Base-by-base conservation (phyloP, 208 protist species). In the Sergeia podlipaevii region DNA sequence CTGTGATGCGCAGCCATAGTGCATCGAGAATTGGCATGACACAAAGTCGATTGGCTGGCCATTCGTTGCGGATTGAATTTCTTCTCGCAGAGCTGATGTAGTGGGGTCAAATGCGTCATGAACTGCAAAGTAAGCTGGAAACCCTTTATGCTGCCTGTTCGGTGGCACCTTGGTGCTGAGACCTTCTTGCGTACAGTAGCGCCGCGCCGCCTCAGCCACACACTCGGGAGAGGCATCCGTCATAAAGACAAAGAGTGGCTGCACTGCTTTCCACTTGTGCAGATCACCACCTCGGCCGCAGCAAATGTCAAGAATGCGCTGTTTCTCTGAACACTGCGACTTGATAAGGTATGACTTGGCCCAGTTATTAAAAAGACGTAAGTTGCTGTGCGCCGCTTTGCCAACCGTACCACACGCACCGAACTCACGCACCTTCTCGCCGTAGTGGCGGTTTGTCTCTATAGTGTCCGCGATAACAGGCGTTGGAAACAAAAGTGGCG, bases 1-100 rank as follows among this genome's bases (percentile, higher is more conserved):
- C 44, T 62, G 58, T 0, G 66, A 70, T 11, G 46, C 58, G 49
- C 72, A 93, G 13, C 78, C 81, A 62, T 89, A 89, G 73, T 93
- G 85, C 56, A 93, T 65, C 18, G 85, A 87, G 67, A 93, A 93
- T 51, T 93, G 85, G 36, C 85, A 93, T 15, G 85, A 89, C 28
- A 67, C 53, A 43, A 93, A 46, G 41, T 85, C 64, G 28, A 82
- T 76, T 10, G 57, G 45, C 5, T 33, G 49, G 10, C 47, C 49
- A 28, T 48, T 26, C 43, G 51, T 47, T 6, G 2, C 30, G 30
- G 1, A 32, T 42, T 23, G 54, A 62, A 47, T 33, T 51, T 72
- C 48, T 0, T 18, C 26, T 7, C 44, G 42, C 4, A 87, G 51
- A 6, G 49, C 37, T 3, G 64, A 67, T 0, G 21, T n/a, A n/a